phyloP scores from a whole-genome alignment of 129 eudicot genomes.

The Tagetes erecta region DNA sequence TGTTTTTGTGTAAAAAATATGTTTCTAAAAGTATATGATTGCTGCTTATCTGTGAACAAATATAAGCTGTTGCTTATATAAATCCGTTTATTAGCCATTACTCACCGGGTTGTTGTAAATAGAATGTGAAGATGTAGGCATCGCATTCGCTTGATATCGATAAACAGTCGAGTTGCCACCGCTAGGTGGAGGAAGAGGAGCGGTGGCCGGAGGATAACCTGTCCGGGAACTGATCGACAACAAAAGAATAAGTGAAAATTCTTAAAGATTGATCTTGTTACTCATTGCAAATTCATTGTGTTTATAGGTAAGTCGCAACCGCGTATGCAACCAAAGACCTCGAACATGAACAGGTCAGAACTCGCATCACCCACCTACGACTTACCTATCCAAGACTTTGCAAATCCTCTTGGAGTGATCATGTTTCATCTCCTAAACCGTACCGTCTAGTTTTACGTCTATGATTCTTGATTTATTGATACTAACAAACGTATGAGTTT shows the following conservation, averaged over 20 bases:
- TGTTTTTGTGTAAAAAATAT: too few species aligned
- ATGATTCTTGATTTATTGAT: neutral
- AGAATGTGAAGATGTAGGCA: slow-evolving; percentile 43
- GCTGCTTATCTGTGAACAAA: neutral
- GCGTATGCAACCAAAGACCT: too few species aligned
- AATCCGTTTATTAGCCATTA: neutral
- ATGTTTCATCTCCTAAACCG: too few species aligned
- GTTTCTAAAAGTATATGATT: neutral
- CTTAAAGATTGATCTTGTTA: neutral
- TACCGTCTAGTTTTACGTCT: too few species aligned
- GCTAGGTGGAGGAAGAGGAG: slow-evolving; percentile 64
- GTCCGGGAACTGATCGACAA: slow-evolving; percentile 38
- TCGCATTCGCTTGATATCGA: slow-evolving; percentile 27
- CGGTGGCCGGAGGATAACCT: slow-evolving; percentile 41
- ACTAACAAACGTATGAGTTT: neutral
- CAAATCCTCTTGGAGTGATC: too few species aligned
- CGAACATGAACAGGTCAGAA: too few species aligned
- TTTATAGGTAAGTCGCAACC: too few species aligned
- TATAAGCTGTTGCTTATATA: neutral
- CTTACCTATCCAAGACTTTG: too few species aligned
- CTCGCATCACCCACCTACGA: too few species aligned
- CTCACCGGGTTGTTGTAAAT: slow-evolving; percentile 46
- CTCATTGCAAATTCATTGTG: too few species aligned
- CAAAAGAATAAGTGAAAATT: neutral
- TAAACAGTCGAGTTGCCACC: slow-evolving; percentile 15